Evolutionary conservation across 768 basidiomycete genomes (phyloP), one percentile per base, ranked within the genome.

Genomic region (Rhodotorula kratochvilovae): DNA sequence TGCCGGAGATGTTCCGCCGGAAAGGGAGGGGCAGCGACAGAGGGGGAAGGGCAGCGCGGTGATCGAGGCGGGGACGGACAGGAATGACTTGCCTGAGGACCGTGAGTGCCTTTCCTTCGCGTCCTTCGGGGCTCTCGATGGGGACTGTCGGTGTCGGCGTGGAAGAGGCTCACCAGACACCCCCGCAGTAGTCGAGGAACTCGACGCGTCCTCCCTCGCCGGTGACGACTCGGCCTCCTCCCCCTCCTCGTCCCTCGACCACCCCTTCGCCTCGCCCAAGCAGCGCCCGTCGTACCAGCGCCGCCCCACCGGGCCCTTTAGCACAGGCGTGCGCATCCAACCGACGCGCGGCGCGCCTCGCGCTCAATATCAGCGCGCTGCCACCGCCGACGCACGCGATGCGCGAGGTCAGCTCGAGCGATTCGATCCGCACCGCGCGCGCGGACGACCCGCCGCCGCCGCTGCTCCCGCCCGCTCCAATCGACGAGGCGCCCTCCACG

Each of bases 351-450:
- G 11, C 8, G 17, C 13, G 12, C 57, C 11, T 29, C 45, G 7
- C 12, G 19, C 19, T 27, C 35, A 19, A 33, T 3, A 8, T 11
- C 19, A 29, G 36, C 1, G 46, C 43, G 7, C 17, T 27, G 35
- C 4, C 29, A 33, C 4, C 27, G 23, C 50, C 23, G 4, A 17
- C 17, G 35, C 68, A 60, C 31, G 39, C 59, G 17, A 71, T 73
- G 72, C 61, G 70, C 23, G 73, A 74, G 42, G 73, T 74, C 27
- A 56, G 63, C 13, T 64, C 63, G 19, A 64, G 53, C 71, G 71
- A 75, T 53, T 72, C 74, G 54, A 72, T 75, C 36, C 64, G 74
- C 0, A 75, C 70, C 1, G 74, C 68, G 17, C 55, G 39, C 43
- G 68, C 61, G 6, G 76, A 64, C 45, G 69, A 68, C 42, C 58